Evolutionary conservation across 176 grass and related monocot genomes (phyloP).

Genomic region (Phyllostachys edulis): DNA sequence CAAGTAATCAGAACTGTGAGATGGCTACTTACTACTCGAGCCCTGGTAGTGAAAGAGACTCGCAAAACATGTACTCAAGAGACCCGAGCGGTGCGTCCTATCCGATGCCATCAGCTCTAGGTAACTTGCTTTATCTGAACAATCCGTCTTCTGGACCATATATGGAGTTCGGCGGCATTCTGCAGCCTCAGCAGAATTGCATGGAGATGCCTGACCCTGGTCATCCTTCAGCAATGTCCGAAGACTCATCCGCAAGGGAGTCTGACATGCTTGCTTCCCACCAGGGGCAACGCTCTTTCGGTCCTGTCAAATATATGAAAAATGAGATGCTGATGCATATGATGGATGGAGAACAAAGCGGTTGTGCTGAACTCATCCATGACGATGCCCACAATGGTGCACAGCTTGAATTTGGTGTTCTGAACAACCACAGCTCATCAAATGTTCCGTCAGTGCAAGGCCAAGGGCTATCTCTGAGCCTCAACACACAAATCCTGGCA

Average conservation of each 20-base stretch:
- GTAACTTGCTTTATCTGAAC: conserved; percentile 80
- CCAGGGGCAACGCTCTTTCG: conserved; percentile 39
- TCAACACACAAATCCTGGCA: conserved; percentile 66
- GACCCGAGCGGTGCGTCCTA: conserved; percentile 51
- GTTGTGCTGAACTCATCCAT: conserved; percentile 35
- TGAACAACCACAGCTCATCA: conserved; percentile 49
- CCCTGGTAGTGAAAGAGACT: conserved; percentile 68
- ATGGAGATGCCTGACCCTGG: conserved; percentile 49
- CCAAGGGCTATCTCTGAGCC: conserved; percentile 79
- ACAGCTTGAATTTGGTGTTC: conserved; percentile 64
- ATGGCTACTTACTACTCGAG: conserved; percentile 87
- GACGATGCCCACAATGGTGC: conserved; percentile 41
- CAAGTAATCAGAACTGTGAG: neutral
- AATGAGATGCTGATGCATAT: conserved; percentile 57
- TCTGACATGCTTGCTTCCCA: conserved; percentile 61
- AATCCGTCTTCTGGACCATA: conserved; percentile 50
- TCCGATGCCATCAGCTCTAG: conserved; percentile 56
- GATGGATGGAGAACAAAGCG: conserved; percentile 37
- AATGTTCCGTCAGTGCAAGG: conserved; percentile 46
- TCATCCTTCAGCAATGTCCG: conserved; percentile 40
- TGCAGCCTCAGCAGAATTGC: conserved; percentile 53
- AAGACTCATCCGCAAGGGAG: conserved; percentile 55
- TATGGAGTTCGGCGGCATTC: conserved; percentile 59
- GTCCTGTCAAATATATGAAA: conserved; percentile 51
- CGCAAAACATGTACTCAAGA: conserved; percentile 55